phyloP scores from a whole-genome alignment of 106 monocot species.

The Dactylorhiza incarnata region DNA sequence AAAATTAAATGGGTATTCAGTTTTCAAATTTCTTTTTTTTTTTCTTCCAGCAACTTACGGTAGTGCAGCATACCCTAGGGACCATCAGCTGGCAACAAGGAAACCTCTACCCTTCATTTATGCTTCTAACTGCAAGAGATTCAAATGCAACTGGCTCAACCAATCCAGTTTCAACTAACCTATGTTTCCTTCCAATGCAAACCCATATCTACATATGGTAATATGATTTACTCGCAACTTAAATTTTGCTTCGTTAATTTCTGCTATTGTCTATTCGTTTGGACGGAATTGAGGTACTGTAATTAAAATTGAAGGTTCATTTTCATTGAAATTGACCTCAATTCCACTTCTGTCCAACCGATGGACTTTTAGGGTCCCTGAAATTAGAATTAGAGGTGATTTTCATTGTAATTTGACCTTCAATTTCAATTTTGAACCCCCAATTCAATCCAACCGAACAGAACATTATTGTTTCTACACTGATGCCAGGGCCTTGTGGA shows the following conservation, averaged over 20 bases:
- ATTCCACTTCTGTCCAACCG: too few relatives aligned
- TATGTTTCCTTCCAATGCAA: constrained; percentile 94
- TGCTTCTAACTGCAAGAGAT: constrained; percentile 58
- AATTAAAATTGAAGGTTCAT: too few relatives aligned
- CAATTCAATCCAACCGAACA: too few relatives aligned
- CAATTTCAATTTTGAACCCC: too few relatives aligned
- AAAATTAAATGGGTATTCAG: not conserved
- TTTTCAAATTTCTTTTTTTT: not conserved
- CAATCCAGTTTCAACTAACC: constrained; percentile 34
- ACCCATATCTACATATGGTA: constrained; percentile 95
- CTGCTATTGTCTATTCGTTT: not conserved
- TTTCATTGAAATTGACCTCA: too few relatives aligned
- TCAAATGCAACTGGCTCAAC: constrained; percentile 28
- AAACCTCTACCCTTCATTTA: constrained; percentile 92
- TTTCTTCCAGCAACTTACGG: constrained; percentile 22
- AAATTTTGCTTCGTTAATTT: not conserved
- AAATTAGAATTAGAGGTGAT: too few relatives aligned
- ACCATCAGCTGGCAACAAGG: constrained; percentile 98
- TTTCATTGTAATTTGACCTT: too few relatives aligned
- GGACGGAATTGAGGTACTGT: not conserved
- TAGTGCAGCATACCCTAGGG: constrained; percentile 82
- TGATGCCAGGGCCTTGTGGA: not conserved
- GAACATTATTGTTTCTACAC: not conserved
- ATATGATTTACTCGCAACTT: not conserved
- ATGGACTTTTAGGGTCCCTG: too few relatives aligned